Evolutionary conservation across 768 basidiomycete genomes (phyloP).

Genomic region (Boletellus sp.): DNA sequence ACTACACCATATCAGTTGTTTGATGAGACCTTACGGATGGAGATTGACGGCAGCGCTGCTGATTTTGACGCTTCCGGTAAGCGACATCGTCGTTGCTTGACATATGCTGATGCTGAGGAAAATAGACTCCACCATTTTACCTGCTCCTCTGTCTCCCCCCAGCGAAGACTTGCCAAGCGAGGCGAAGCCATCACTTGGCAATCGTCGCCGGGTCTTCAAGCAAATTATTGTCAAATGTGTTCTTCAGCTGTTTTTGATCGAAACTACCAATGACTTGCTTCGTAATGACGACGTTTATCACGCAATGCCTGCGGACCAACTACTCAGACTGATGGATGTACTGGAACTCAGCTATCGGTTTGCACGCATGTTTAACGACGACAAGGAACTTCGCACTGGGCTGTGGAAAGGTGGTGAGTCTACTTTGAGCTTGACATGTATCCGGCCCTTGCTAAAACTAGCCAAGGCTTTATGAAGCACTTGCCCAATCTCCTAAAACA

Average conservation of each 20-base stretch:
- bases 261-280: slow-evolving; percentile 93
- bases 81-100: slow-evolving; percentile 1
- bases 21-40: slow-evolving; percentile 84
- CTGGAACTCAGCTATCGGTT: slow-evolving; percentile 98
- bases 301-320: slow-evolving; percentile 90
- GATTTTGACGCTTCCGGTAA: slow-evolving; percentile 51
- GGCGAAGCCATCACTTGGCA: slow-evolving; percentile 53
- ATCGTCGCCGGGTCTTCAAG: slow-evolving; percentile 86
- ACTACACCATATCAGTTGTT: slow-evolving; percentile 97
- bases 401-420: slow-evolving; percentile 98
- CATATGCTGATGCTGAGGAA: slow-evolving; percentile 6
- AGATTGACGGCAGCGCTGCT: slow-evolving; percentile 59
- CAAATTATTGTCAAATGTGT: slow-evolving; percentile 99
- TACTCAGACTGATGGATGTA: slow-evolving; percentile 91
- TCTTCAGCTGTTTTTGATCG: slow-evolving; percentile 90
- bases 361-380: slow-evolving; percentile 95
- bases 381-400: slow-evolving; percentile 93
- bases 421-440: neutral
- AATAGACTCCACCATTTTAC: slow-evolving; percentile 64
- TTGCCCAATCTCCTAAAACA: slow-evolving; percentile 96
- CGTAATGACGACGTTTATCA: slow-evolving; percentile 89
- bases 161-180: slow-evolving; percentile 49
- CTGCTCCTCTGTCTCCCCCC: slow-evolving; percentile 84
- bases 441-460: slow-evolving; percentile 1
- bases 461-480: slow-evolving; percentile 98